Evolutionary conservation across 2,329 filamentous ascomycete species (phyloP).

Genomic region (Colletotrichum filicis): DNA sequence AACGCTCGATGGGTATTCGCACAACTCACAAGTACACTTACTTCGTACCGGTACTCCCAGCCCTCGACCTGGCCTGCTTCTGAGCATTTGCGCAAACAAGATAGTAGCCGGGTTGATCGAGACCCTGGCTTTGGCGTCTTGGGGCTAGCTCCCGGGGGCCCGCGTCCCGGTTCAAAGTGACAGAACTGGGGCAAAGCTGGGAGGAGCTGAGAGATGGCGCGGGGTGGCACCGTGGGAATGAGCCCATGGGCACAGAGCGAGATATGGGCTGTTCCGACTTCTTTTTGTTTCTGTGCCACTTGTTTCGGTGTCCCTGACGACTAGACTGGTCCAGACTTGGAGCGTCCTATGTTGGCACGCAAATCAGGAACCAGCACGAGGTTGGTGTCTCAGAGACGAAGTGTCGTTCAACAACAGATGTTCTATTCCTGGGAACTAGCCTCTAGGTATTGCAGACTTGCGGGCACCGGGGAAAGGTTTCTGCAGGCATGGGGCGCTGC

Average conservation of each 20-base stretch:
- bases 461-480: neutral
- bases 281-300: neutral
- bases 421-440: neutral
- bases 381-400: neutral
- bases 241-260: neutral
- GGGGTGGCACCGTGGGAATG: neutral
- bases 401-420: neutral
- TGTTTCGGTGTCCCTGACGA: neutral
- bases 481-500: constrained; percentile 6
- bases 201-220: neutral
- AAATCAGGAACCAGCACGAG: neutral
- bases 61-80: neutral
- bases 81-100: neutral
- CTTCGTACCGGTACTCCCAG: too few species aligned
- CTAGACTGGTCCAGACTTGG: neutral
- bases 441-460: neutral
- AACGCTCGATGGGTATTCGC: neutral
- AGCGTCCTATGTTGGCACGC: neutral
- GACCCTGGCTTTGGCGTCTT: neutral
- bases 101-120: neutral
- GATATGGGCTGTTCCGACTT: neutral
- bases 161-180: neutral
- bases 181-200: constrained; percentile 7
- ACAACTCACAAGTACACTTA: neutral
- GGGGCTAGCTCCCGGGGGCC: constrained; percentile 11